Base-by-base conservation (phyloP, 306 rosid genomes). In the Canavalia gladiata region DNA sequence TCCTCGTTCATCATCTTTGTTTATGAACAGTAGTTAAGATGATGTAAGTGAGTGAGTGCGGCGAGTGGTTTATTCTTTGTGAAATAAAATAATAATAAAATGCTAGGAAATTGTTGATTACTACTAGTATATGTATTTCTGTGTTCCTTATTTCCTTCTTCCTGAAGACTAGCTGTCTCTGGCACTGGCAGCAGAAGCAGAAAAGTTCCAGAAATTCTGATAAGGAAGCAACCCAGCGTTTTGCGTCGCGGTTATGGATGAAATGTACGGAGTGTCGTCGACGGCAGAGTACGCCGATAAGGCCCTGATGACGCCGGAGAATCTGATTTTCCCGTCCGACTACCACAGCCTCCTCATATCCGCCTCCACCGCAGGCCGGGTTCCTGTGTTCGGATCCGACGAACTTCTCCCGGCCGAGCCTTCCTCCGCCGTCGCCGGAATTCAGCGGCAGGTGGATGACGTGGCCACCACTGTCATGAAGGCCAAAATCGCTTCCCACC, bases 401-500 rank as follows among this genome's bases (percentile, higher is more conserved):
- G 94, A 87, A 28, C 31, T 96, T 79, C 84, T 92, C 76, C 72
- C 96, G 1, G 90, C 72, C 1, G 90, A 81, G 10, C 89, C 88
- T 43, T 79, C 87, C 8, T 58, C 87, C 13, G 68, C 73, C 47
- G 72, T 43, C 49, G 76, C 49, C 33, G 96, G 88, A 72, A 80
- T 87, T 81, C 92, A 74, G 4, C 87, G 81, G 11, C 86, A 85
- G 51, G 51, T 1, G n/a, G 90, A 87, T 13, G 65, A 85, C 34
- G 52, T 74, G 7, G 58, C 72, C 1, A 65, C 83, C 12, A 80
- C 82, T 47, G 35, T 87, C n/a, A 88, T 94, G 92, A 96, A 96
- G 75, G 90, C 98, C 12, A 89, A 84, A 87, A 96, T 96, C 75
- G 93, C 97, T 6, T 85, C 97, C 28, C 99, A 96, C 58, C 99